These are phyloP conservation scores for Candida sojae DNA, from an alignment of 1,139 yeast genomes.

Conservation along the genomic window DNA sequence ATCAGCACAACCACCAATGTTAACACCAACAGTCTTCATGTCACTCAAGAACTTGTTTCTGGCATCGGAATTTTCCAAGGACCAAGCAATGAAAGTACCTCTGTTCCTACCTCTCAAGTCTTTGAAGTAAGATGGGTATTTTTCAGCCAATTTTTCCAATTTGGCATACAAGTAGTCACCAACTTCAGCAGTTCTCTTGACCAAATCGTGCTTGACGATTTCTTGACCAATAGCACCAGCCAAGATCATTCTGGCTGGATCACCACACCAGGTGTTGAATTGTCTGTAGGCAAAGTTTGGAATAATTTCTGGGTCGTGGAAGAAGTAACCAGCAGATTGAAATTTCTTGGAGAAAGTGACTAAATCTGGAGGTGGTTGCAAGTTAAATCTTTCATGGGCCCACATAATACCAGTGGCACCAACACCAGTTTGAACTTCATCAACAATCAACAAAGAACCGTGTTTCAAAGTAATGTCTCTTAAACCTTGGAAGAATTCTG, in stretches of 20 bases:
- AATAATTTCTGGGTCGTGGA: conserved; percentile 65
- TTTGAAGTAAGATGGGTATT: conserved; percentile 51
- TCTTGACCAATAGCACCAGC: conserved; percentile 72
- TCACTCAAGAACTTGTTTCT: conserved; percentile 61
- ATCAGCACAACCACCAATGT: conserved; percentile 82
- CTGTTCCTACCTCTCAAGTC: conserved; percentile 73
- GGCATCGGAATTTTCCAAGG: conserved; percentile 50
- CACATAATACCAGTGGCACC: conserved; percentile 84
- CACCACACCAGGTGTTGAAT: conserved; percentile 93
- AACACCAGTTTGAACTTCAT: conserved; percentile 87
- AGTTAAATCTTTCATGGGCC: conserved; percentile 84
- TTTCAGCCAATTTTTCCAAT: conserved; percentile 50
- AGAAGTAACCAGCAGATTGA: conserved; percentile 85
- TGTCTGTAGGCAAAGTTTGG: conserved; percentile 79
- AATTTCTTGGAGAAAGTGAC: conserved; percentile 85
- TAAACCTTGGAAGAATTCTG: conserved; percentile 73
- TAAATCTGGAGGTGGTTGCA: conserved; percentile 74
- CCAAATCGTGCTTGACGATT: conserved; percentile 59
- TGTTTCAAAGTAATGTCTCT: conserved; percentile 69
- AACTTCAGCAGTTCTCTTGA: conserved; percentile 53
- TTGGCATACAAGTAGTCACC: conserved; percentile 63
- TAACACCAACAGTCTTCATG: conserved; percentile 64
- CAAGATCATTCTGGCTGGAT: conserved; percentile 74
- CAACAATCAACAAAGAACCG: conserved; percentile 71
- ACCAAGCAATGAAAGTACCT: conserved; percentile 83